phyloP scores from a whole-genome alignment of 2,329 filamentous ascomycete genomes.

The Macrophomina tecta region DNA sequence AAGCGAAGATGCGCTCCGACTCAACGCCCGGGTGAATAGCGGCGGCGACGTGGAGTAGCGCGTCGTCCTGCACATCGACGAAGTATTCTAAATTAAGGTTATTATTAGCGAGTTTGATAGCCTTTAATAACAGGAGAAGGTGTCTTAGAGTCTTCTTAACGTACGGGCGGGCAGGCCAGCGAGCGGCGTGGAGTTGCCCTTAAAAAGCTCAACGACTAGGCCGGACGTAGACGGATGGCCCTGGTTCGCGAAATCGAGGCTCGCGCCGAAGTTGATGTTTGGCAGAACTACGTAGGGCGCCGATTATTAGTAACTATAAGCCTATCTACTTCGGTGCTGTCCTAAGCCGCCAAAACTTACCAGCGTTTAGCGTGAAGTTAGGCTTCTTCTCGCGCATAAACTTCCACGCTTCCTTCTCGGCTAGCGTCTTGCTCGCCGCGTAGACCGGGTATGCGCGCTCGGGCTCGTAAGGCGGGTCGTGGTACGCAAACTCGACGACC shows the following conservation, averaged over 20 bases:
- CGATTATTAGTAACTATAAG: no score
- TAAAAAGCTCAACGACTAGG: constrained; percentile 28
- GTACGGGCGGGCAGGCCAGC: neutral
- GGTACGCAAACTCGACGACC: constrained; percentile 40
- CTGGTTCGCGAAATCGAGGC: constrained; percentile 29
- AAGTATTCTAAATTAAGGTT: constrained; percentile 8
- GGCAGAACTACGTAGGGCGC: neutral
- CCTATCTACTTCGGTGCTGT: no score
- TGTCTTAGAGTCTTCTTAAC: no score
- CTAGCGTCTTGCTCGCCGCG: constrained; percentile 50
- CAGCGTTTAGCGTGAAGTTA: constrained; percentile 47
- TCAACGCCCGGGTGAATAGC: constrained; percentile 29
- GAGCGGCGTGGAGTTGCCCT: constrained; percentile 19
- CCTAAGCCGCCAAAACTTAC: neutral
- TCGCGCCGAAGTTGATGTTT: constrained; percentile 30
- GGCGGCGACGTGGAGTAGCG: constrained; percentile 33
- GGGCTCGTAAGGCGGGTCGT: constrained; percentile 31
- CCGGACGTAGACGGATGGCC: constrained; percentile 30
- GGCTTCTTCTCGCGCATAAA: constrained; percentile 49
- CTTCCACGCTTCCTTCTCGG: constrained; percentile 51
- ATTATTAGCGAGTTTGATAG: no score
- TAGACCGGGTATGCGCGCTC: constrained; percentile 43
- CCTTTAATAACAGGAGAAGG: no score
- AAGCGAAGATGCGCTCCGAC: constrained; percentile 32
- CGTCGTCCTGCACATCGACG: constrained; percentile 34